Percentiles rank a stretch among this genome's conserved stretches.
Conservation (phyloP, 2,329 filamentous ascomycete species). For the Verticillium nubilum region DNA sequence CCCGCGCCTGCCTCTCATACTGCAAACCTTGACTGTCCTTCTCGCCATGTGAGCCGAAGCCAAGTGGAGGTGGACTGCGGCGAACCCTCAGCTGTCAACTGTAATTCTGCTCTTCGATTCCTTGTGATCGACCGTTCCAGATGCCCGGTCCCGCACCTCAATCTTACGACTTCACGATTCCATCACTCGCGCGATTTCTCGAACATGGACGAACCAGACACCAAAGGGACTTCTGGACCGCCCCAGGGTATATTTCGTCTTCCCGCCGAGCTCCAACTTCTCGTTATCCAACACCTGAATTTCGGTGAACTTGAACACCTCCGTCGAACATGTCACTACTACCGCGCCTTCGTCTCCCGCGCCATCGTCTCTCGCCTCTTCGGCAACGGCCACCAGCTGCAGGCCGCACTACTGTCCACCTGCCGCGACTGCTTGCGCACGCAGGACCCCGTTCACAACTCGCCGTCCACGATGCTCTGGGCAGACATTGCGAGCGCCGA, state of each 20-base stretch:
- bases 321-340: conserved; percentile 31
- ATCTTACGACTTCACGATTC: background rate
- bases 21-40: too few relatives aligned
- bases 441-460: background rate
- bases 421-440: conserved; percentile 33
- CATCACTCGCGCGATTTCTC: background rate
- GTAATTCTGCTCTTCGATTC: too few relatives aligned
- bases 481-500: conserved; percentile 6
- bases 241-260: conserved; percentile 23
- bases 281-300: conserved; percentile 30
- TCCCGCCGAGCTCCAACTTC: conserved; percentile 34
- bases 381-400: conserved; percentile 22
- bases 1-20: too few relatives aligned
- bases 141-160: background rate
- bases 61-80: too few relatives aligned
- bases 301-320: conserved; percentile 39
- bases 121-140: too few relatives aligned
- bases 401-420: conserved; percentile 25
- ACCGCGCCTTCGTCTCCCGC: conserved; percentile 27
- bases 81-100: too few relatives aligned
- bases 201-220: background rate
- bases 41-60: too few relatives aligned
- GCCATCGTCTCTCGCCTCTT: conserved; percentile 28
- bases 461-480: background rate
- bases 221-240: background rate